A percentile compares a stretch with the other conserved stretches of the same genome.
These are phyloP conservation scores for Neofusicoccum kwambonambiense DNA, from an alignment of 2,329 filamentous ascomycete species.

Conservation along the genomic window DNA sequence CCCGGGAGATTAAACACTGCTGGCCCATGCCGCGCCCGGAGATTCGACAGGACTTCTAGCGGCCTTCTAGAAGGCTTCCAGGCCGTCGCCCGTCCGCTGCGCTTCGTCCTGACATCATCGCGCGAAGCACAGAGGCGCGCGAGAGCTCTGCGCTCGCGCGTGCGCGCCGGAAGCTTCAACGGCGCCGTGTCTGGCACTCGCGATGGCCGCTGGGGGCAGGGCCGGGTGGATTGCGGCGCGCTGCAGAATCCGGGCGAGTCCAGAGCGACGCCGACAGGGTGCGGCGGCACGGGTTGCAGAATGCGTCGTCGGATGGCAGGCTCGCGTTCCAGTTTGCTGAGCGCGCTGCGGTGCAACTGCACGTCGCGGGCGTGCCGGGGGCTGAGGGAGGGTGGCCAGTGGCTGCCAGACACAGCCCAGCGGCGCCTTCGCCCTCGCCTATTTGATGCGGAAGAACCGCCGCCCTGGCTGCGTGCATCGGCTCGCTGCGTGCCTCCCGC, in stretches of 20 bases:
- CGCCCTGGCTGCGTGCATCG: not conserved
- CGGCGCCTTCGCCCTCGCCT: not conserved
- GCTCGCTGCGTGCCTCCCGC: not conserved
- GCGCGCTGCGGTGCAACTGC: conserved; percentile 10
- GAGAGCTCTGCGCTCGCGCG: not conserved
- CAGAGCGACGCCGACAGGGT: conserved; percentile 5
- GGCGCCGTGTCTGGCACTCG: not conserved
- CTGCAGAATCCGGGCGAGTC: conserved; percentile 2
- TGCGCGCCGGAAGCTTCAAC: not conserved
- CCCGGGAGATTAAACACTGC: not conserved
- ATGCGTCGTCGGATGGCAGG: conserved; percentile 7
- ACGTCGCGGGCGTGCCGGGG: not conserved
- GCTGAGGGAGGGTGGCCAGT: not conserved
- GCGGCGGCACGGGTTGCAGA: conserved; percentile 13
- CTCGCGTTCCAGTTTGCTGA: conserved; percentile 7
- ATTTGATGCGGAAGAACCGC: not conserved
- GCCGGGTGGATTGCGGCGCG: not conserved
- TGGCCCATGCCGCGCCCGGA: not conserved
- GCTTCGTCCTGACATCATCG: not conserved
- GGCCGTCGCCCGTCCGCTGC: not conserved
- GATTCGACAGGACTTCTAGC: conserved; percentile 9
- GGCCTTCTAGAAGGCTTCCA: conserved; percentile 3
- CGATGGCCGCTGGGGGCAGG: not conserved
- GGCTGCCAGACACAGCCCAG: not conserved
- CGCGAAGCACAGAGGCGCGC: not conserved